These are phyloP conservation scores for Xylaria arbuscula DNA, from an alignment of 2,329 filamentous ascomycete genomes.

Conservation along the genomic window DNA sequence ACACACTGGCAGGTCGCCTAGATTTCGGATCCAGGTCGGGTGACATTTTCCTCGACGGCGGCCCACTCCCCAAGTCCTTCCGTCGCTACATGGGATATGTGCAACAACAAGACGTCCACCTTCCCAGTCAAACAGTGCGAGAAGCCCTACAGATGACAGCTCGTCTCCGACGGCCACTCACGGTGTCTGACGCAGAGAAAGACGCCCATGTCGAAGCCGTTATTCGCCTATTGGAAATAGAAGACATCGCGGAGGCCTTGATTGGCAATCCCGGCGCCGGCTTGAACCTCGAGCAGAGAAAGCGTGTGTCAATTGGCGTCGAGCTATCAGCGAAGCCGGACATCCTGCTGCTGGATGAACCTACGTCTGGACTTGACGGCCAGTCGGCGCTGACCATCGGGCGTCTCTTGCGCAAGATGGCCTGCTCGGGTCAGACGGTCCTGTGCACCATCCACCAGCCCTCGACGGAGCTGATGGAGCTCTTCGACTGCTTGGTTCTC, in stretches of 20 bases:
- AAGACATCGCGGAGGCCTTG: slow-evolving; percentile 7
- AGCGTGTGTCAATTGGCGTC: slow-evolving; percentile 76
- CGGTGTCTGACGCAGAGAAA: slow-evolving; percentile 27
- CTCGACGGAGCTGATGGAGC: slow-evolving; percentile 54
- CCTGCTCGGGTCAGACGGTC: slow-evolving; percentile 56
- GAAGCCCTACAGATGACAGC: slow-evolving; percentile 36
- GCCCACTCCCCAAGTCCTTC: neutral
- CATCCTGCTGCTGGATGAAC: slow-evolving; percentile 74
- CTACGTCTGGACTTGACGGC: slow-evolving; percentile 78
- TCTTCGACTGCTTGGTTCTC: slow-evolving; percentile 64
- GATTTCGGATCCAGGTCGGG: too few species aligned
- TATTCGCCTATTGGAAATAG: slow-evolving; percentile 14
- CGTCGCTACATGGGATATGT: slow-evolving; percentile 16
- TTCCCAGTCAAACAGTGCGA: slow-evolving; percentile 27
- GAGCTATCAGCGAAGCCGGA: slow-evolving; percentile 78
- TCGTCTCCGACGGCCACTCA: slow-evolving; percentile 21
- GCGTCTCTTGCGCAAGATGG: slow-evolving; percentile 72
- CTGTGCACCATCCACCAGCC: slow-evolving; percentile 60
- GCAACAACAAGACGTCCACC: slow-evolving; percentile 38
- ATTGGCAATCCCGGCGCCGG: slow-evolving; percentile 28
- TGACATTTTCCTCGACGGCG: neutral
- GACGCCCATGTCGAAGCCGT: slow-evolving; percentile 33
- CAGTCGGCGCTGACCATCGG: slow-evolving; percentile 80
- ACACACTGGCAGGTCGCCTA: neutral
- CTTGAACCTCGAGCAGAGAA: slow-evolving; percentile 56